Evolutionary conservation across 2,329 filamentous ascomycete genomes (phyloP), one percentile per base, ranked within the genome.

Genomic region (Ophiocordyceps camponoti-leonardi): DNA sequence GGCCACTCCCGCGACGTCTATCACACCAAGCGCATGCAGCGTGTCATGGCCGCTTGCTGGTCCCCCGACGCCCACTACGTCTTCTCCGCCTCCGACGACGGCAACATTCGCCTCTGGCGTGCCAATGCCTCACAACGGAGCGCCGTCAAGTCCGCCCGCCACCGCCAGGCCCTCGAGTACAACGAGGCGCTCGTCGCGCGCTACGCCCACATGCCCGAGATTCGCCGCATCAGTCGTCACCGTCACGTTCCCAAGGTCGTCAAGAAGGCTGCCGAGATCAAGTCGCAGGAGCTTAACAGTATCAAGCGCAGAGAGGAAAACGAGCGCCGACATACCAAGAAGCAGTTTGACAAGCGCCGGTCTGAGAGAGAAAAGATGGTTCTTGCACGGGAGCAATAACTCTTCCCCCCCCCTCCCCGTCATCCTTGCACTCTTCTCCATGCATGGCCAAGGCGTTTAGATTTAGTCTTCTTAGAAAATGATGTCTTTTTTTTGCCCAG

Each of bases 1-100:
- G 90, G 90, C 22, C 86, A 92, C 63, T 88, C 84, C 14, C 75
- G 88, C 54, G 92, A 98, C 58, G 79, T 95, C 43, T 98, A 96
- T 65, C 88, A 96, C 68, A 96, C 92, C 18, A 94, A 95, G 66
- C 80, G 92, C 51, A 95, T 95, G 90, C 90, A 96, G 68, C 77
- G 90, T 53, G 87, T 95, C 46, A 93, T 93, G 67, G 81, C 82
- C 11, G 79, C 79, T 43, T 77, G 76, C 49, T 96, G 84, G 73
- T 92, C 87, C 0, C 84, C 87, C 6, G 92, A 98, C 61, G 81
- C 83, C 52, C 85, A 85, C 55, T 98, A 94, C 60, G 67, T 98
- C 20, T 73, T 98, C 42, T 87, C 83, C 6, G 92, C 90, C 41
- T 92, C 83, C 14, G 92, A 96, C 60, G 92, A 96, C 59, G 92